Percentiles rank a stretch among this genome's conserved stretches.
These are phyloP conservation scores for Pelargonium exstipulatum DNA, from an alignment of 441 rosid genomes.

Conservation along the genomic window DNA sequence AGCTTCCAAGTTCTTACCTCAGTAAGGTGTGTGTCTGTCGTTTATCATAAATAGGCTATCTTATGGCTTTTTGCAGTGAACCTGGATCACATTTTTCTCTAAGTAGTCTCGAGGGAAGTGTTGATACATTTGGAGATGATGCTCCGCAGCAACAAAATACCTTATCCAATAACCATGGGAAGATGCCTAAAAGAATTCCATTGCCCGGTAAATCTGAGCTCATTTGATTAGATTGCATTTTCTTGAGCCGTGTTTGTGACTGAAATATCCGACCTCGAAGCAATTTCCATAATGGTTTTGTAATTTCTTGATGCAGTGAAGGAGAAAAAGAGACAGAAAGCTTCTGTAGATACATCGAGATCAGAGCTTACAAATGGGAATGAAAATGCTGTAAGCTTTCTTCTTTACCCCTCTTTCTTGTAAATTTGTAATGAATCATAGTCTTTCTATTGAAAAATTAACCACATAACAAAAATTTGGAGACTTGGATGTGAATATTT, in stretches of 20 bases:
- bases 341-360: slow-evolving; percentile 19
- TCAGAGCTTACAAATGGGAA: slow-evolving; percentile 27
- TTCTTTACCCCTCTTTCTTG: not conserved
- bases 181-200: slow-evolving; percentile 21
- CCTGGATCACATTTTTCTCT: slow-evolving; percentile 21
- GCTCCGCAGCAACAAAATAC: slow-evolving; percentile 23
- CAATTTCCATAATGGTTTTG: not conserved
- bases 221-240: slow-evolving; percentile 5
- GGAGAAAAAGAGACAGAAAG: slow-evolving; percentile 27
- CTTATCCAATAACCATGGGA: slow-evolving; percentile 27
- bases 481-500: not conserved
- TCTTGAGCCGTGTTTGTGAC: not conserved
- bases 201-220: slow-evolving; percentile 35
- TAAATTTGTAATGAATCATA: not conserved
- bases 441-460: not conserved
- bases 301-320: slow-evolving; percentile 32
- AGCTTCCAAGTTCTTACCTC: not conserved
- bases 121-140: slow-evolving; percentile 23
- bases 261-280: not conserved
- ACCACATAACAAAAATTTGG: not conserved
- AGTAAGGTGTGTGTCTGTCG: not conserved
- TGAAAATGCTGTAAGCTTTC: slow-evolving; percentile 31
- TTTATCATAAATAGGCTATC: not conserved
- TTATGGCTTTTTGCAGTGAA: not conserved
- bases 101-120: slow-evolving; percentile 27